Evolutionary conservation across 2,329 filamentous ascomycete genomes (phyloP), one percentile per base, ranked within the genome.

Genomic region (Fusarium caatingaense): DNA sequence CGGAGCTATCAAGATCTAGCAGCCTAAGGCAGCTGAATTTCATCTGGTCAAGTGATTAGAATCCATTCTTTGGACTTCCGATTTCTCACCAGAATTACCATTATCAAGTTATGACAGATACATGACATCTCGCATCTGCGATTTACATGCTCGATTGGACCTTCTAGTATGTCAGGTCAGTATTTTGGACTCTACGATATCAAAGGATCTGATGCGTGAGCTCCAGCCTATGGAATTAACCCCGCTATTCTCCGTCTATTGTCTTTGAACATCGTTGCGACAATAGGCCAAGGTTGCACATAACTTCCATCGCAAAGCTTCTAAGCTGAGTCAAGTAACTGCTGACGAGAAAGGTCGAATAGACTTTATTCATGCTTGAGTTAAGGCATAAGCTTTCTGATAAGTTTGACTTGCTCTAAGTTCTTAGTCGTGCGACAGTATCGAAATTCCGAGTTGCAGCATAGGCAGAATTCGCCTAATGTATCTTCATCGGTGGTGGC

Each of bases 301-400:
- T 1, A n/a, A n/a, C 18, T n/a, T 37, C 18, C 18, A n/a, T 37
- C 34, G 34, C 18, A 37, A n/a, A 11, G 0, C 34, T 37, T n/a
- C 6, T n/a, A 37, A n/a, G 10, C 6, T 6, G 3, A 11, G n/a
- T n/a, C 34, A 3, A n/a, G 18, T 37, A 6, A 6, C 11, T 10
- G 0, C 4, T n/a, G 3, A 6, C 34, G 18, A 37, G 2, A n/a
- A n/a, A 7, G 3, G 9, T 37, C 10, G 18, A n/a, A n/a, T 6
- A 18, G 16, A 18, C 16, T 18, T 16, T 37, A 11, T 37, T n/a
- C 10, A 37, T n/a, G 6, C 7, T n/a, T 37, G 18, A 37, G 18
- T n/a, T n/a, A n/a, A 12, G 4, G 18, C 9, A n/a, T n/a, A 37
- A 11, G 10, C 18, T 37, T 37, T 11, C 12, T 6, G 11, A 37